Conservation (phyloP, 2,329 filamentous ascomycete species). For the Atkinsonella texensis region DNA sequence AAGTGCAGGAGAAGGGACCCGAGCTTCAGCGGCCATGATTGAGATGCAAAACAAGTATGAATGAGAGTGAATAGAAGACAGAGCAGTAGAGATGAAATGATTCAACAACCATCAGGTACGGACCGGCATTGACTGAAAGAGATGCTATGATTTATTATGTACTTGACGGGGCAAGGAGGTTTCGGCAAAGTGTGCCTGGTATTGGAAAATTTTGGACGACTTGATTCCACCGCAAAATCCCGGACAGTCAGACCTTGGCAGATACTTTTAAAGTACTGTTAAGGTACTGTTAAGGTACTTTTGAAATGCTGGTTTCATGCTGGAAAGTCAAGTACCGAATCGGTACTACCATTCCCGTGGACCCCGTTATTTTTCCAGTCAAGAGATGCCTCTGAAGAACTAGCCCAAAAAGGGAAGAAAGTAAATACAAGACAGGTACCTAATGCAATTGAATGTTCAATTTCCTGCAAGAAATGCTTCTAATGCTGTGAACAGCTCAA, state of each 20-base stretch:
- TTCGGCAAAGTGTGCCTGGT: not conserved
- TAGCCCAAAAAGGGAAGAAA: conserved; percentile 18
- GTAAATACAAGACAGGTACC: conserved; percentile 13
- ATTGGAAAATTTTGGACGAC: conserved; percentile 17
- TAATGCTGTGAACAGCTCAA: too few species aligned
- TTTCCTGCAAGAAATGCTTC: too few species aligned
- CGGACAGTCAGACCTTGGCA: conserved; percentile 12
- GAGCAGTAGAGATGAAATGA: conserved; percentile 9
- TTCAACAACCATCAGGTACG: conserved; percentile 15
- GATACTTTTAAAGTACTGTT: conserved; percentile 4
- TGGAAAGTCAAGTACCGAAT: not conserved
- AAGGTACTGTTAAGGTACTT: too few species aligned
- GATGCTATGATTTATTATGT: conserved; percentile 8
- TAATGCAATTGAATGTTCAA: too few species aligned
- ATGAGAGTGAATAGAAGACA: conserved; percentile 10
- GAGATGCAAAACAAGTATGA: conserved; percentile 5
- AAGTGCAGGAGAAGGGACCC: conserved; percentile 13
- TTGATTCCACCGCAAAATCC: conserved; percentile 16
- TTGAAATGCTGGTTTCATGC: not conserved
- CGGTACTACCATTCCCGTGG: conserved; percentile 1
- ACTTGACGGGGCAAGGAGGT: not conserved
- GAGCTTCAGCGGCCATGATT: conserved; percentile 22
- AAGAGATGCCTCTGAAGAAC: conserved; percentile 1
- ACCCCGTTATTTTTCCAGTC: not conserved
- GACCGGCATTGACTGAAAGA: conserved; percentile 13